Evolutionary conservation across 306 rosid species (phyloP).

Genomic region (Abrus pulchellus): DNA sequence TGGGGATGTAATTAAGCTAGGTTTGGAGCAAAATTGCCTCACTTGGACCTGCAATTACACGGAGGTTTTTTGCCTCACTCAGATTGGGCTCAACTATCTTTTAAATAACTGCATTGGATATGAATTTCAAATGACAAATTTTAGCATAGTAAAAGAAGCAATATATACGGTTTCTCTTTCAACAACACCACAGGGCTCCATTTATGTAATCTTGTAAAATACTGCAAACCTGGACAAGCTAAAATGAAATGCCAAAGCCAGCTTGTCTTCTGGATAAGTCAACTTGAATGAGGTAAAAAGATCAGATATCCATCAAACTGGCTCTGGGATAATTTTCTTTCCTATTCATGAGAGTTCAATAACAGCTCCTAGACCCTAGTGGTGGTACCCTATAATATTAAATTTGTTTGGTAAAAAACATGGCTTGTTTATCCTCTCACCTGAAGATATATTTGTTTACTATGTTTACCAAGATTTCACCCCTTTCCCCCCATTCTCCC

Average conservation of each 20-base stretch:
- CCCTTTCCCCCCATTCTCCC: neutral
- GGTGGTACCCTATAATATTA: neutral
- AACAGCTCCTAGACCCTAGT: neutral
- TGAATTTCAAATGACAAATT: neutral
- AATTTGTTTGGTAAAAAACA: neutral
- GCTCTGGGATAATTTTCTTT: neutral
- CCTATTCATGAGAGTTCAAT: neutral
- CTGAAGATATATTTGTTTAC: neutral
- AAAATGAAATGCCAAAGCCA: neutral
- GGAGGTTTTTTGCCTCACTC: neutral
- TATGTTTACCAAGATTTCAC: neutral
- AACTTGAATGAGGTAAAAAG: slow-evolving; percentile 1
- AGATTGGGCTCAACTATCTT: neutral
- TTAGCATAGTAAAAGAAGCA: neutral
- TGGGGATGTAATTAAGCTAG: slow-evolving; percentile 3
- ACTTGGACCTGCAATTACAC: neutral
- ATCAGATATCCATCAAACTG: neutral
- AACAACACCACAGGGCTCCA: neutral
- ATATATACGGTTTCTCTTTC: neutral
- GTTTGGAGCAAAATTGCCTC: neutral
- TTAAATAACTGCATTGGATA: neutral
- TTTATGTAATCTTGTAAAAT: neutral
- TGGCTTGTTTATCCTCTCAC: neutral
- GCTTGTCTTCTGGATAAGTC: neutral
- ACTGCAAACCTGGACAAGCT: neutral